Evolutionary conservation across 2,329 filamentous ascomycete species (phyloP), one percentile per base, ranked within the genome.

Genomic region (Ambrosiella cleistominuta): DNA sequence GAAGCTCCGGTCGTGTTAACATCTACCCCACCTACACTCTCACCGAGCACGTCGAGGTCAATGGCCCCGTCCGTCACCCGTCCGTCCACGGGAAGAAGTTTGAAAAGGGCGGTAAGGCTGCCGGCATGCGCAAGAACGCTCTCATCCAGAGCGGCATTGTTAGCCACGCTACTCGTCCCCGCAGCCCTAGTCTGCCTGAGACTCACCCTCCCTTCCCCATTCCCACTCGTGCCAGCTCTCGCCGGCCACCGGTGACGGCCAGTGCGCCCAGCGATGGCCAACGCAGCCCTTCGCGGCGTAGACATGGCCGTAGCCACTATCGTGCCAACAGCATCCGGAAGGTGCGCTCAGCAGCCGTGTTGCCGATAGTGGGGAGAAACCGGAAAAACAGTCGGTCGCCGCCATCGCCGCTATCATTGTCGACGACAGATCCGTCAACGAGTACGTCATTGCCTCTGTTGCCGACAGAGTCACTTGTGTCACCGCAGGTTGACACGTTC

Each of bases 191-290:
- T 67, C 70, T 81, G 57, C 75, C 73, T 54, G 88, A 81, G 61
- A 61, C 72, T 37, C 75, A 80, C 56, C 90, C 93, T 36, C 93
- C 93, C 0, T 96, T 95, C 72, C 90, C 93, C 0, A 95, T 98
- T 6, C 93, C 93, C 0, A 84, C 83, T 2, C 78, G 93, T 59
- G 86, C 88, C 37, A 97, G 91, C 69, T 98, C 90, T 5, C 81
- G 89, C 61, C 83, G 85, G 65, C 77, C 83, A 19, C 79, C 81
- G 0, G 70, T 82, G 61, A 83, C 78, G 63, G 73, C 78, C 55
- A 89, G 86, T 66, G 74, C 75, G 2, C 75, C 77, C 0, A 81
- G 79, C 61, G 88, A 95, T 62, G 86, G 86, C 2, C 83, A 82
- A 45, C 78, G 81, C 62, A 95, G 88, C 66, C 89, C 89, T 1